A percentile compares a stretch with the other conserved stretches of the same genome.
phyloP scores from a whole-genome alignment of 139 green algal genomes.

The Diplosphaera chodatii region DNA sequence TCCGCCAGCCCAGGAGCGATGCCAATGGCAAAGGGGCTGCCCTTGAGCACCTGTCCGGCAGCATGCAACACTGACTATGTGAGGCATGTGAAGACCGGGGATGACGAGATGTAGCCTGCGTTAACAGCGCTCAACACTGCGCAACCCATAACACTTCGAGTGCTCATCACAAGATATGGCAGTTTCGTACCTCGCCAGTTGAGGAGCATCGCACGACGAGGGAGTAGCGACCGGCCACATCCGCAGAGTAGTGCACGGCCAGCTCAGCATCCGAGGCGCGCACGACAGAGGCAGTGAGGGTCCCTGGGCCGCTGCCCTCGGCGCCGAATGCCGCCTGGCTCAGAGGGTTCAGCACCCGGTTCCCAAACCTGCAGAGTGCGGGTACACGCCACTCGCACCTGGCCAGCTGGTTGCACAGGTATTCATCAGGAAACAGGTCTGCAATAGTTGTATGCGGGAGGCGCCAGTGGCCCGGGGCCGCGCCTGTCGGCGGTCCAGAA shows the following conservation, averaged over 20 bases:
- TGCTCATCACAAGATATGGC: too few relatives aligned
- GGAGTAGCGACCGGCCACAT: background rate
- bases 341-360: background rate
- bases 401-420: too few relatives aligned
- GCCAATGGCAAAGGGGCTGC: background rate
- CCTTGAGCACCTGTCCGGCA: background rate
- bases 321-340: background rate
- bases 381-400: too few relatives aligned
- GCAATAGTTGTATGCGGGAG: too few relatives aligned
- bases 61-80: background rate
- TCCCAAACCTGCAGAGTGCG: slow-evolving; percentile 2
- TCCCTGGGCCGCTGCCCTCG: background rate
- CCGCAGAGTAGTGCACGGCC: background rate
- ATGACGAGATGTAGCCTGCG: too few relatives aligned
- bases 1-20: background rate
- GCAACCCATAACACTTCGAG: too few relatives aligned
- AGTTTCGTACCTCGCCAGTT: background rate
- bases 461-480: background rate
- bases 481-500: slow-evolving; percentile 9
- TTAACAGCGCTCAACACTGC: too few relatives aligned
- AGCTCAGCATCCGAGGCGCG: background rate
- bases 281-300: background rate
- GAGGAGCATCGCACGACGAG: background rate
- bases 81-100: too few relatives aligned
- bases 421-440: too few relatives aligned